Evolutionary conservation across 2,329 filamentous ascomycete genomes (phyloP), one percentile per base, ranked within the genome.

Genomic region (Monilinia aucupariae): DNA sequence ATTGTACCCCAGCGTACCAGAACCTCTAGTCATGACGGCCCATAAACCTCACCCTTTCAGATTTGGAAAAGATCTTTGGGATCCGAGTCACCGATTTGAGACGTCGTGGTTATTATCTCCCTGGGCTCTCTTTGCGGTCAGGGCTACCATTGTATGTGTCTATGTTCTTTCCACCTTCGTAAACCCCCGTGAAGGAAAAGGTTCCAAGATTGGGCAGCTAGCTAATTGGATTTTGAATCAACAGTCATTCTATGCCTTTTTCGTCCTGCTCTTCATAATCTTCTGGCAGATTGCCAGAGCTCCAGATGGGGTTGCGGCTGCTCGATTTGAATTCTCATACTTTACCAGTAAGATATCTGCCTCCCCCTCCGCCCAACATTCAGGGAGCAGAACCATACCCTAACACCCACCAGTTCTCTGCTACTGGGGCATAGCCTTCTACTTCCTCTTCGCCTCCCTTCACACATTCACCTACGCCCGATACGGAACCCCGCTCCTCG

Each of bases 361-460:
- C 7, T 17, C 20, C 32, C 48, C 41, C 22, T 13, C 22, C 53
- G n/a, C n/a, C n/a, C n/a, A n/a, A n/a, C n/a, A n/a, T n/a, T n/a
- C n/a, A n/a, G n/a, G 10, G 43, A 22, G 13, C 5, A 22, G 20
- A 37, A 39, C 39, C 15, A 50, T 22, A 9, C 13, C 25, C 41
- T 61, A 54, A 63, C 32, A 30, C 32, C 2, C 22, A 8, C 39
- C 43, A 70, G 68, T 72, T 20, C 70, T 73, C 62, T 90, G 88
- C 12, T 94, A 88, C 80, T 94, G 89, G 89, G 90, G 90, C 2
- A 77, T 93, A 43, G 86, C 83, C 30, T 93, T 92, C 77, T 96
- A 96, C 79, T 87, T 88, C 73, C 79, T 86, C 63, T 78, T 87
- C 71, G 80, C 88, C 1, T 80, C 87, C 22, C 66, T 84, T 22